Percentiles rank a stretch among this genome's conserved stretches.
These are phyloP conservation scores for Chlorella variabilis DNA, from an alignment of 163 green algal genomes.

Conservation along the genomic window DNA sequence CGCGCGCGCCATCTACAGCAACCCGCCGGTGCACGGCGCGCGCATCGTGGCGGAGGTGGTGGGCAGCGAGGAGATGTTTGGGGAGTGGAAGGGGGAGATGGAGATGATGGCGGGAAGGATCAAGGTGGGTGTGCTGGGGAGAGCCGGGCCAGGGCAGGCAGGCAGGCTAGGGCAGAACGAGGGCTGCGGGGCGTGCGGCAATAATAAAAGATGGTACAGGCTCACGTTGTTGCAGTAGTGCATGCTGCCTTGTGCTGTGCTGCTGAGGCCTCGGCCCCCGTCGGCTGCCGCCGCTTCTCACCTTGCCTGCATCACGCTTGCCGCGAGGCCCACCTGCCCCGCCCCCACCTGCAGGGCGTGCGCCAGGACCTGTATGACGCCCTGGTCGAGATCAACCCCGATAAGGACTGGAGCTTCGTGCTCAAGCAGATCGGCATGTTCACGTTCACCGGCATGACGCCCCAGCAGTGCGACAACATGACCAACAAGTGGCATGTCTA, in stretches of 20 bases:
- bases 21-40: conserved; percentile 87
- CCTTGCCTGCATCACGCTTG: no score
- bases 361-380: conserved; percentile 78
- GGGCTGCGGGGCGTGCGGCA: no score
- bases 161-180: not conserved
- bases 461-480: conserved; percentile 94
- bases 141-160: not conserved
- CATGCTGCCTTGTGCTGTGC: no score
- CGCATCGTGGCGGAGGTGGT: conserved; percentile 90
- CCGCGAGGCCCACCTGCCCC: no score
- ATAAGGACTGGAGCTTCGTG: conserved; percentile 94
- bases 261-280: no score
- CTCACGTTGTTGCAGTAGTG: no score
- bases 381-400: conserved; percentile 67
- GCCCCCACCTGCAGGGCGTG: conserved; percentile 60
- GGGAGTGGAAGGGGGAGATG: conserved; percentile 94
- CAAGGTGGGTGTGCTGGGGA: conserved; percentile 52
- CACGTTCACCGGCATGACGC: conserved; percentile 91
- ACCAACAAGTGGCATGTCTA: conserved; percentile 92
- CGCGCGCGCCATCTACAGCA: conserved; percentile 48
- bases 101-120: conserved; percentile 95
- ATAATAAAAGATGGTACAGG: no score
- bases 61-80: conserved; percentile 74
- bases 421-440: conserved; percentile 92
- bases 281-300: no score